phyloP scores from a whole-genome alignment of 1,284 basidiomycete species.

The Pyrrhoderma lamaoense region DNA sequence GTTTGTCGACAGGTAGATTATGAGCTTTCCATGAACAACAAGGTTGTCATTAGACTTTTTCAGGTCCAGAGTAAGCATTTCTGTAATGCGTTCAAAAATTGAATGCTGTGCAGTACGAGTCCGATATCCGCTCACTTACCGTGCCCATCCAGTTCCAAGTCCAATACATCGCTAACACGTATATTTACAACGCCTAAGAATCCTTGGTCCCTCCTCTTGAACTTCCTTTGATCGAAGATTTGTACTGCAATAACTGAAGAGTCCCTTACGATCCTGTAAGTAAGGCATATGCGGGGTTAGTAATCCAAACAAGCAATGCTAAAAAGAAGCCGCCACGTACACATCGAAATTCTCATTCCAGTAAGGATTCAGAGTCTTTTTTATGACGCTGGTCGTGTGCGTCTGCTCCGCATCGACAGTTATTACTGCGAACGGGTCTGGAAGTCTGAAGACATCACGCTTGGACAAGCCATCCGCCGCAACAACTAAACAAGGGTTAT shows the following conservation, averaged over 20 bases:
- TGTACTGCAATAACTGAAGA: slow-evolving; percentile 89
- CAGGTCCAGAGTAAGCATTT: slow-evolving; percentile 85
- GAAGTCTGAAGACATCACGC: slow-evolving; percentile 86
- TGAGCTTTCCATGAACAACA: slow-evolving; percentile 85
- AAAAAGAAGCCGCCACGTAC: slow-evolving; percentile 32
- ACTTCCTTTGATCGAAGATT: slow-evolving; percentile 96
- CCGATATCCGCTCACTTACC: slow-evolving; percentile 42
- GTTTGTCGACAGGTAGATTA: slow-evolving; percentile 86
- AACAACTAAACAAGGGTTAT: slow-evolving; percentile 51
- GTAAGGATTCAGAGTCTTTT: slow-evolving; percentile 86
- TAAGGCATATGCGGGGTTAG: slow-evolving; percentile 11
- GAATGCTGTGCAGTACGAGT: neutral
- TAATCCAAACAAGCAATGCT: slow-evolving; percentile 5
- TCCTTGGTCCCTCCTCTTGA: slow-evolving; percentile 91
- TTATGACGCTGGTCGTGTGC: slow-evolving; percentile 86
- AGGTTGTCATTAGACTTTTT: slow-evolving; percentile 88
- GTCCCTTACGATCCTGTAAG: slow-evolving; percentile 73
- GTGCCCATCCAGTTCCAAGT: slow-evolving; percentile 84
- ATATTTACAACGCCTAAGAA: slow-evolving; percentile 94
- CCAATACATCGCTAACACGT: slow-evolving; percentile 82
- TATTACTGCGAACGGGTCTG: slow-evolving; percentile 92
- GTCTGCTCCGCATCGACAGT: slow-evolving; percentile 94
- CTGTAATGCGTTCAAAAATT: slow-evolving; percentile 31
- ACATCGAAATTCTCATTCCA: slow-evolving; percentile 94
- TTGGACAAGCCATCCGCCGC: slow-evolving; percentile 86